These are phyloP conservation scores for Hyaloperonospora arabidopsidis DNA, from an alignment of 352 stramenopile species.

Conservation along the genomic window DNA sequence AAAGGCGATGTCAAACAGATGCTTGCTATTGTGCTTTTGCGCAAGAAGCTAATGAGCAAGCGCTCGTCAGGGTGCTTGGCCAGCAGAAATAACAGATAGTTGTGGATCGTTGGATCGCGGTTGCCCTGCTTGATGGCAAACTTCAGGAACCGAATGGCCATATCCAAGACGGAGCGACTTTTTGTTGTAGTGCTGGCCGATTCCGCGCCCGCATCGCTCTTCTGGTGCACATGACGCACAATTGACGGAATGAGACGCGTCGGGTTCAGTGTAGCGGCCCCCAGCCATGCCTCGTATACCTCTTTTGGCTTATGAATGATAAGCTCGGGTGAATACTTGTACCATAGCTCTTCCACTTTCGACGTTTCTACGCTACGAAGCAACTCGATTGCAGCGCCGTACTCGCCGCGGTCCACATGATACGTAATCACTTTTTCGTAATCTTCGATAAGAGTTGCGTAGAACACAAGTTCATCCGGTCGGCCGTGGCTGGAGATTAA, in stretches of 20 bases:
- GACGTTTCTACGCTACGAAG: slow-evolving; percentile 82
- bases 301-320: slow-evolving; percentile 88
- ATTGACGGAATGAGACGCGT: slow-evolving; percentile 90
- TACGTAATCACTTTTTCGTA: slow-evolving; percentile 92
- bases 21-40: slow-evolving; percentile 76
- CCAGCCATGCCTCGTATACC: slow-evolving; percentile 88
- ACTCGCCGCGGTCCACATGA: slow-evolving; percentile 86
- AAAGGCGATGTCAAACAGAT: slow-evolving; percentile 89
- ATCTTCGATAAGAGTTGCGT: slow-evolving; percentile 89
- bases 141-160: slow-evolving; percentile 90
- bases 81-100: slow-evolving; percentile 88
- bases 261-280: slow-evolving; percentile 83
- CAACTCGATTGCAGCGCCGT: slow-evolving; percentile 83
- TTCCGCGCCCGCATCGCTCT: slow-evolving; percentile 23
- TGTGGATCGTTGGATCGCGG: slow-evolving; percentile 88
- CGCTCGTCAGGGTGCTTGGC: slow-evolving; percentile 85
- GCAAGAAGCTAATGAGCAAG: slow-evolving; percentile 86
- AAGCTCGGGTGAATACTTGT: slow-evolving; percentile 91
- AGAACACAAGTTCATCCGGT: slow-evolving; percentile 88
- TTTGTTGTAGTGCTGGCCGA: slow-evolving; percentile 30
- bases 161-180: slow-evolving; percentile 69
- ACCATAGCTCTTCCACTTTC: slow-evolving; percentile 90
- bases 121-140: slow-evolving; percentile 89
- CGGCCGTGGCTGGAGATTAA: slow-evolving; percentile 88
- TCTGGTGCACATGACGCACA: slow-evolving; percentile 85